Evolutionary conservation across 2,329 filamentous ascomycete genomes (phyloP).

Genomic region (Colletotrichum magnum): DNA sequence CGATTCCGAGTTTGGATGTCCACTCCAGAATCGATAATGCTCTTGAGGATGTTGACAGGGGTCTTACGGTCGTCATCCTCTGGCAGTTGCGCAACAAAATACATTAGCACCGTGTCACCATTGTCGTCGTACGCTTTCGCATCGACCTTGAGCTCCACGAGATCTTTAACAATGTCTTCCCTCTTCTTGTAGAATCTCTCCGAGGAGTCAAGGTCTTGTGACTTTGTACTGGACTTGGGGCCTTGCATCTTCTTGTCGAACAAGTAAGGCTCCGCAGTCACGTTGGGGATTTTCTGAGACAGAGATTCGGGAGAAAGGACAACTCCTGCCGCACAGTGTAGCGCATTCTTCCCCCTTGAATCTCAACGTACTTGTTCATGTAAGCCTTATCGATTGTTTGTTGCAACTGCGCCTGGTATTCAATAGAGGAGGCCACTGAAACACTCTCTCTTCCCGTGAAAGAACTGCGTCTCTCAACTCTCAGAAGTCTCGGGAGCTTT

Average conservation of each 20-base stretch:
- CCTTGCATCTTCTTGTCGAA: background rate
- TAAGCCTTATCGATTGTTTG: background rate
- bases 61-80: background rate
- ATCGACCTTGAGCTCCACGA: background rate
- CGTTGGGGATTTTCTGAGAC: background rate
- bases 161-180: background rate
- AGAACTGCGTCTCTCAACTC: too few species aligned
- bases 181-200: background rate
- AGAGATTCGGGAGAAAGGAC: background rate
- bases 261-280: too few species aligned
- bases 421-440: background rate
- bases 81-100: background rate
- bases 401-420: background rate
- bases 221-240: background rate
- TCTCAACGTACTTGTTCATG: background rate
- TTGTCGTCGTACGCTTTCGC: background rate
- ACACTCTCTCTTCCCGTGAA: too few species aligned
- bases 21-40: background rate
- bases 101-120: background rate
- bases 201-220: background rate
- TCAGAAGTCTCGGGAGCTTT: too few species aligned
- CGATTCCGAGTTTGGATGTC: constrained; percentile 64
- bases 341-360: background rate
- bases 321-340: background rate
- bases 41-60: background rate